These are phyloP conservation scores for Quercus lobata DNA, from an alignment of 331 rosid species.

Conservation along the genomic window DNA sequence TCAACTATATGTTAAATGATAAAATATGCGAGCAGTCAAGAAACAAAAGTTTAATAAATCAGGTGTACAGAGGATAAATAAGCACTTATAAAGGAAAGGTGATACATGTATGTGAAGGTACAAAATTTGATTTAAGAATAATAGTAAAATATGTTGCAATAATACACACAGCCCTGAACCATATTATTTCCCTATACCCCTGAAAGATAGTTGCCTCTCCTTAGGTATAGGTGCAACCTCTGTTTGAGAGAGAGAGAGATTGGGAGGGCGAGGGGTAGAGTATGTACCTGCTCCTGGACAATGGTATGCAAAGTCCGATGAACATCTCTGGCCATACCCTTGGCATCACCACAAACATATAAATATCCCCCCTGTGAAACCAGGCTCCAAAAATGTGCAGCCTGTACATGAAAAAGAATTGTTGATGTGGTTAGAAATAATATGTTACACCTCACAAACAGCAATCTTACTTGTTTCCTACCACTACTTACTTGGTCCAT, in stretches of 20 bases:
- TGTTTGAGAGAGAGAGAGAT: background rate
- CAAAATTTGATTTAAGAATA: too few relatives aligned
- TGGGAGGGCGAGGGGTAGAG: slow-evolving; percentile 19
- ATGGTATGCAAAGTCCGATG: slow-evolving; percentile 81
- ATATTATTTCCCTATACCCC: background rate
- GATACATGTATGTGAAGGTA: too few relatives aligned
- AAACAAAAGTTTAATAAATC: background rate
- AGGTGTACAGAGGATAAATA: background rate
- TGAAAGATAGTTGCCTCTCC: background rate
- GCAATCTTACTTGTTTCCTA: background rate
- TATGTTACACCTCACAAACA: slow-evolving; percentile 3
- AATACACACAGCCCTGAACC: background rate
- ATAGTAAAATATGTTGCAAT: background rate
- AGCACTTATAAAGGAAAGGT: background rate
- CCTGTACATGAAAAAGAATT: slow-evolving; percentile 46
- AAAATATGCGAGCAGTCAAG: background rate
- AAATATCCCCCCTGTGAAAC: slow-evolving; percentile 76
- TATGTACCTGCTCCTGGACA: slow-evolving; percentile 68
- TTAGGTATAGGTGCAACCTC: background rate
- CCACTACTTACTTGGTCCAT: slow-evolving; percentile 54
- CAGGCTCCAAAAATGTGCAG: slow-evolving; percentile 63
- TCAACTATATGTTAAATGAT: background rate
- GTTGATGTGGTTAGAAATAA: slow-evolving; percentile 8
- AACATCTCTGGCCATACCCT: slow-evolving; percentile 96
- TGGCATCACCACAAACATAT: slow-evolving; percentile 96